Conservation (phyloP, 371 early-diverging fungal genomes). For the Apophysomyces ossiformis region DNA sequence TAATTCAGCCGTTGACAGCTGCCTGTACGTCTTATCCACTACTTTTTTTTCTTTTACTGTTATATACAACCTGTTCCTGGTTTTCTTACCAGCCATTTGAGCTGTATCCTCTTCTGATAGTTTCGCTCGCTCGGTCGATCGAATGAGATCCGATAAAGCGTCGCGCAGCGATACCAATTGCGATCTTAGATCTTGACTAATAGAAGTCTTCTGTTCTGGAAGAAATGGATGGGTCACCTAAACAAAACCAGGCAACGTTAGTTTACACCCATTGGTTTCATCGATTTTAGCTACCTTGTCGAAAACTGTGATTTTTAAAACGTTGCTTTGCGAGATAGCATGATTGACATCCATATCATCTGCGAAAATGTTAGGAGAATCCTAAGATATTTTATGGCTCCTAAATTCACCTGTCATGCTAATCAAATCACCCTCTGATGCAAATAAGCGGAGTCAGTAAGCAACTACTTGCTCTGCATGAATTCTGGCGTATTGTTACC, state of each 20-base stretch:
- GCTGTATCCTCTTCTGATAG: not conserved
- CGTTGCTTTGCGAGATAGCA: slow-evolving; percentile 54
- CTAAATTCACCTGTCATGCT: slow-evolving; percentile 40
- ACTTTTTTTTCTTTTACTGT: slow-evolving; percentile 2
- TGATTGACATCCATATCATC: slow-evolving; percentile 62
- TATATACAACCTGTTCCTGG: not conserved
- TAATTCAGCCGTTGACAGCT: slow-evolving; percentile 26
- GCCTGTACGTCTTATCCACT: slow-evolving; percentile 23
- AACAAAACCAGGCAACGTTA: not conserved
- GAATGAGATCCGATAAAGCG: slow-evolving; percentile 6
- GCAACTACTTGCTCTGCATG: not conserved
- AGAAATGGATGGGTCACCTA: slow-evolving; percentile 12
- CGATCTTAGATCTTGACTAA: not conserved
- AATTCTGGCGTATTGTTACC: slow-evolving; percentile 32
- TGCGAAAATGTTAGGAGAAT: slow-evolving; percentile 11
- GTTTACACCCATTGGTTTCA: too few species aligned
- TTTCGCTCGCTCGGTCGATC: not conserved
- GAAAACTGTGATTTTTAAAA: slow-evolving; percentile 56
- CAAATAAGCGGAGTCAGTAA: slow-evolving; percentile 7
- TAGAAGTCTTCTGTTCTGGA: slow-evolving; percentile 5
- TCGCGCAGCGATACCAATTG: slow-evolving; percentile 17
- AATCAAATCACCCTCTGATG: slow-evolving; percentile 59
- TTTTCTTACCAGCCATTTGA: not conserved
- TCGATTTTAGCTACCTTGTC: slow-evolving; percentile 27
- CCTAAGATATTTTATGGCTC: not conserved